Conservation (phyloP, 495 filamentous ascomycete genomes). For the Podospora sp. region DNA sequence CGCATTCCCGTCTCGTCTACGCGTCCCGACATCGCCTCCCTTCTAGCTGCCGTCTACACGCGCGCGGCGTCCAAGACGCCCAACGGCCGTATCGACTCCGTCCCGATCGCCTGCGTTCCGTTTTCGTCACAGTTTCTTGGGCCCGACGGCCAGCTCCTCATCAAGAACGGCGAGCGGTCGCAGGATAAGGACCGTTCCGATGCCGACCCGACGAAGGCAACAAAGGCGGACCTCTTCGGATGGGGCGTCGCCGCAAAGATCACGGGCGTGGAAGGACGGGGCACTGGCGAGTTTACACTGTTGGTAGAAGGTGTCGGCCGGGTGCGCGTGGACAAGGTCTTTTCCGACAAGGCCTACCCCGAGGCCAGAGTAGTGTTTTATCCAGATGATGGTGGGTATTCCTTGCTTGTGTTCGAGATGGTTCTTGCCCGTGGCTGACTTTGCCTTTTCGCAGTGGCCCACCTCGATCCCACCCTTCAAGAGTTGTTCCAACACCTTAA, state of each 20-base stretch:
- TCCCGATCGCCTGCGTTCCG: conserved; percentile 82
- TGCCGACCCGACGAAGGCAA: conserved; percentile 51
- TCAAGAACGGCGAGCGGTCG: conserved; percentile 56
- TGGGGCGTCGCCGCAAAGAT: conserved; percentile 82
- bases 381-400: conserved; percentile 53
- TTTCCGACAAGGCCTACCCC: conserved; percentile 80
- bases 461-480: conserved; percentile 59
- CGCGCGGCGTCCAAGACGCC: conserved; percentile 63
- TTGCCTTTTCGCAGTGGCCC: conserved; percentile 22
- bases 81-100: conserved; percentile 60
- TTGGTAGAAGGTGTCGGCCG: conserved; percentile 84
- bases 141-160: conserved; percentile 68
- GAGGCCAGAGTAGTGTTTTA: conserved; percentile 69
- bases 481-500: conserved; percentile 79
- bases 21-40: conserved; percentile 78
- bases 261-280: conserved; percentile 76
- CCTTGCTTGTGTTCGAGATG: conserved; percentile 36
- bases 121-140: conserved; percentile 70
- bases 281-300: conserved; percentile 75
- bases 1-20: conserved; percentile 72
- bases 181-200: conserved; percentile 40
- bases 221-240: conserved; percentile 71
- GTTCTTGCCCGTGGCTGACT: conserved; percentile 26
- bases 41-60: conserved; percentile 76
- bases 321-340: conserved; percentile 72